phyloP scores from a whole-genome alignment of 176 grass and related monocot genomes.

The Leersia perrieri region DNA sequence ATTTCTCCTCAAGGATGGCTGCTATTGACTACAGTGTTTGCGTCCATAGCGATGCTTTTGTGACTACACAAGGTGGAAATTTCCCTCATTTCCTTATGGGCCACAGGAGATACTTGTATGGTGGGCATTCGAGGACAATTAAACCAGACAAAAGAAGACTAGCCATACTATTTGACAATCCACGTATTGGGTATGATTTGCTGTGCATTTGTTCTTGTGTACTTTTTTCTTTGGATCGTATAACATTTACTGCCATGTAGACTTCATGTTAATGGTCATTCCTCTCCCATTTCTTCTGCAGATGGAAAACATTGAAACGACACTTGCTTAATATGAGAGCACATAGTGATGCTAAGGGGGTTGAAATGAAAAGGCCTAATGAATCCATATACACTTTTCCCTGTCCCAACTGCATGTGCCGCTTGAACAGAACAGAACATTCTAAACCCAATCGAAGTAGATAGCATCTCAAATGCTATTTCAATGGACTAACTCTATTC shows the following conservation, averaged over 20 bases:
- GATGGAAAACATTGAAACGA: slow-evolving; percentile 62
- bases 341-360: slow-evolving; percentile 51
- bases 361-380: slow-evolving; percentile 56
- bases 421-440: slow-evolving; percentile 61
- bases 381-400: slow-evolving; percentile 61
- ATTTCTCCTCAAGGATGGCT: slow-evolving; percentile 98
- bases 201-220: neutral
- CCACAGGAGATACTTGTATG: slow-evolving; percentile 89
- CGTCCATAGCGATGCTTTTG: slow-evolving; percentile 82
- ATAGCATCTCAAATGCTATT: slow-evolving; percentile 44
- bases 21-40: slow-evolving; percentile 90
- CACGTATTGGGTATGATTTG: slow-evolving; percentile 64
- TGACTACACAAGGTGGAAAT: slow-evolving; percentile 97
- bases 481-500: slow-evolving; percentile 45
- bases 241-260: neutral
- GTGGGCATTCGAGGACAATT: slow-evolving; percentile 92
- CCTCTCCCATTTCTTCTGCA: slow-evolving; percentile 34
- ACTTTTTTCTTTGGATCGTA: neutral
- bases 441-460: slow-evolving; percentile 42
- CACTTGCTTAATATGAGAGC: slow-evolving; percentile 55
- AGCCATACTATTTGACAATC: slow-evolving; percentile 86
- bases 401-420: slow-evolving; percentile 94
- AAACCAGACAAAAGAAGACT: slow-evolving; percentile 97
- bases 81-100: slow-evolving; percentile 92
- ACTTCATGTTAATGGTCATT: neutral